Conservation (phyloP, 2,329 filamentous ascomycete species). For the Phialophora chinensis region DNA sequence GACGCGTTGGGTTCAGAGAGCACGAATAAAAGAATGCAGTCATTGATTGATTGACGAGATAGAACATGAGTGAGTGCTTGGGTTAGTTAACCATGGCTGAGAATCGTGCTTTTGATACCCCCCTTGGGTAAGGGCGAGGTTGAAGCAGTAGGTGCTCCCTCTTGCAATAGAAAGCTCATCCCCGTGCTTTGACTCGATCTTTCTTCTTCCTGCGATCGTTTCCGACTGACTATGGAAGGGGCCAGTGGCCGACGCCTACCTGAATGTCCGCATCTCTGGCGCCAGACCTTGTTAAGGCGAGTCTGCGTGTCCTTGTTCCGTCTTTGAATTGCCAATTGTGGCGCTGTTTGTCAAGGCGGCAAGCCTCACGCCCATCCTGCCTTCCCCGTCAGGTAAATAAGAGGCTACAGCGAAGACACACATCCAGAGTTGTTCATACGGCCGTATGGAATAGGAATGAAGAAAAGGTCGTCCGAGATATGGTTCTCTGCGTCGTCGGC, state of each 20-base stretch:
- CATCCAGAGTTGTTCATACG: neutral
- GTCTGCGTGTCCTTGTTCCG: neutral
- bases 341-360: too few relatives aligned
- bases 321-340: neutral
- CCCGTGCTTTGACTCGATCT: neutral
- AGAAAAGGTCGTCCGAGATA: neutral
- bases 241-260: neutral
- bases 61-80: neutral
- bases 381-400: neutral
- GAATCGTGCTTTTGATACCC: neutral
- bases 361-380: neutral
- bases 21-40: conserved; percentile 8
- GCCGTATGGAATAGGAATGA: neutral
- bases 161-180: neutral
- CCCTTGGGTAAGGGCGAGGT: neutral
- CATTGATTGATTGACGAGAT: conserved; percentile 4
- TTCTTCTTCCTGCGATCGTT: neutral
- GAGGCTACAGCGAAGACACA: neutral
- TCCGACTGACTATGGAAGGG: neutral
- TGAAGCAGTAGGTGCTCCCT: conserved; percentile 11
- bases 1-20: conserved; percentile 1
- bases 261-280: neutral
- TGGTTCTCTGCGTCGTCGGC: neutral
- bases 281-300: neutral
- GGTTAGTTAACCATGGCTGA: neutral